phyloP scores from a whole-genome alignment of 2,329 filamentous ascomycete species.

The Penicillium freii region DNA sequence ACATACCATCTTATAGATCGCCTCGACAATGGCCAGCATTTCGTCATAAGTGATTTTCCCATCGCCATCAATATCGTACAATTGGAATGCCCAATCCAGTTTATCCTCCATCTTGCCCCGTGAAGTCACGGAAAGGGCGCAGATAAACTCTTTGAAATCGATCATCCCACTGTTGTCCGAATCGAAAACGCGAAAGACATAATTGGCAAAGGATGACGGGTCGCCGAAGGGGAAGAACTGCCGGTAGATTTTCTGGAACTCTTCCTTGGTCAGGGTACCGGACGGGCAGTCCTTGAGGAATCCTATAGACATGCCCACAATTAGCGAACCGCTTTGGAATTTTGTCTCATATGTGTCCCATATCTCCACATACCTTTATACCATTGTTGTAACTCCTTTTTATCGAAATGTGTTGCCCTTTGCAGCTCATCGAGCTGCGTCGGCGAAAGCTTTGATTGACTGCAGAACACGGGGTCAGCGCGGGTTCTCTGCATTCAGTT shows the following conservation, averaged over 20 bases:
- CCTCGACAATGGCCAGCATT: constrained; percentile 98
- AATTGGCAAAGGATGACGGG: constrained; percentile 94
- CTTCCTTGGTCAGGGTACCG: constrained; percentile 94
- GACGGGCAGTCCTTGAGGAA: constrained; percentile 98
- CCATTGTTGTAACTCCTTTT: constrained; percentile 99
- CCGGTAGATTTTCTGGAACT: constrained; percentile 99
- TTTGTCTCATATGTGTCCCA: too few species aligned
- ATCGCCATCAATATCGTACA: constrained; percentile 98
- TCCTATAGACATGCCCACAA: constrained; percentile 58
- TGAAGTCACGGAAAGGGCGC: constrained; percentile 92
- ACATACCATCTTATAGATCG: constrained; percentile 98
- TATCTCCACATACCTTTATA: constrained; percentile 75
- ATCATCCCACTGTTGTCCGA: constrained; percentile 96
- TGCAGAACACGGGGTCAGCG: constrained; percentile 40
- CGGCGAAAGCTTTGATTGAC: constrained; percentile 97
- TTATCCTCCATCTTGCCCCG: constrained; percentile 99
- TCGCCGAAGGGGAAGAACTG: constrained; percentile 99
- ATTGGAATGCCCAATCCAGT: constrained; percentile 97
- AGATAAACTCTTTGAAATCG: constrained; percentile 99
- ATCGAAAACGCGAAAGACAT: constrained; percentile 99
- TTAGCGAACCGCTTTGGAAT: constrained; percentile 13
- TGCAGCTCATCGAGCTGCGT: constrained; percentile 94
- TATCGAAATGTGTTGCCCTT: constrained; percentile 97
- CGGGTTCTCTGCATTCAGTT: neutral
- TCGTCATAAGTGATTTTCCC: constrained; percentile 99